Base-by-base conservation (phyloP, 306 rosid species). In the Erythrophleum fordii region DNA sequence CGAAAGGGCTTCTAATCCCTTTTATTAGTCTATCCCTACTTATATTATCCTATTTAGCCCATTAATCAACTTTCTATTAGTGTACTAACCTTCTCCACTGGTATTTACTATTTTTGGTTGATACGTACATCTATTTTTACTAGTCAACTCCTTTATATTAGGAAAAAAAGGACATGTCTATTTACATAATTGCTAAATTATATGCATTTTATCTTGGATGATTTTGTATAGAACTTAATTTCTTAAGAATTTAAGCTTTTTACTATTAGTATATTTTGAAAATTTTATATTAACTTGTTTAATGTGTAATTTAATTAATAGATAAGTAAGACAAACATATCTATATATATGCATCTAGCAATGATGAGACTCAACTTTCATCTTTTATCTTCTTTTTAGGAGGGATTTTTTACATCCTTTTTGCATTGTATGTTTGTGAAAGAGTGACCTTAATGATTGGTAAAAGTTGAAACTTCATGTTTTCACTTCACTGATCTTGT, bases 301-400 rank as follows among this genome's bases (percentile, higher is more conserved):
- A 28, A 6, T 13, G 14, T 59, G 2, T 12, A 23, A 0, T 23
- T 22, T 10, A 10, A 58, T 10, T 13, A 0, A 11, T 26, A 4
- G 0, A 60, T 7, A 22, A 20, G 22, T 13, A 56, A 56, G 28
- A 56, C 2, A 0, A 3, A 56, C 6, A 23, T 56, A 56, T 56
- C 16, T 56, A 23, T 11, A 4, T 25, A 58, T 23, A 9, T 56
- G 6, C 6, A 14, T 56, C 23, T 22, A 56, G 3, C 62, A 22
- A 56, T 22, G 14, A 11, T 58, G 1, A 11, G 65, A 25, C 18
- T 25, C 18, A 58, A 58, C 65, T 58, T 28, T 26, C 17, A 28
- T 14, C 69, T 31, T 62, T 62, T 29, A 62, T 62, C 42, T 62
- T 29, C 71, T 65, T 65, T 37, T 65, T 4, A 37, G 48, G 48